Percentiles rank a stretch among this genome's conserved stretches.
Evolutionary conservation across 2,329 filamentous ascomycete genomes (phyloP).

Genomic region (Phialocephala subalpina): DNA sequence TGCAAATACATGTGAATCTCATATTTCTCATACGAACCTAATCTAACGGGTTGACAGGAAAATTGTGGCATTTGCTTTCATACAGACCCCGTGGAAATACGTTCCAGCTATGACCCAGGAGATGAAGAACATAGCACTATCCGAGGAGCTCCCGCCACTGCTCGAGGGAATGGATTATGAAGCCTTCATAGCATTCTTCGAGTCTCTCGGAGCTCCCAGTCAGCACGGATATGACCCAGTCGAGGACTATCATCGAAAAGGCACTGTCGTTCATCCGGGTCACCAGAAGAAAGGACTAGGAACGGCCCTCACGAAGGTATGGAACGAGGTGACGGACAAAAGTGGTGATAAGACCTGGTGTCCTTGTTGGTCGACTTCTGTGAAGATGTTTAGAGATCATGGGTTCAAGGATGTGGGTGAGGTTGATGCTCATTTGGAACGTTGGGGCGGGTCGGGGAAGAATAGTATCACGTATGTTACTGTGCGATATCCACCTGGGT

Average conservation of each 20-base stretch:
- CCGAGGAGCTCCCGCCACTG: constrained; percentile 23
- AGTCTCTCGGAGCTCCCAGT: constrained; percentile 13
- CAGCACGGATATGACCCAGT: constrained; percentile 35
- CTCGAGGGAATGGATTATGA: constrained; percentile 29
- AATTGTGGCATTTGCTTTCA: constrained; percentile 33
- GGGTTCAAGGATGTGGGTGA: constrained; percentile 20
- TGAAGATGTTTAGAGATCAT: constrained; percentile 8
- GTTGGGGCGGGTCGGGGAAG: constrained; percentile 18
- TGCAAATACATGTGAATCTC: not conserved
- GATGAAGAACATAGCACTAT: constrained; percentile 19
- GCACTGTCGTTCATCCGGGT: constrained; percentile 27
- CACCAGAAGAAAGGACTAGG: constrained; percentile 12
- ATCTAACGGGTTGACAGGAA: constrained; percentile 23
- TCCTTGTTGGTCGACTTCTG: constrained; percentile 1
- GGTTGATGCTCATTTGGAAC: constrained; percentile 27
- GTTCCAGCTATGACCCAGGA: constrained; percentile 26
- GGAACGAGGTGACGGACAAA: constrained; percentile 8
- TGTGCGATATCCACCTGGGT: constrained; percentile 11
- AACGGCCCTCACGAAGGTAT: not conserved
- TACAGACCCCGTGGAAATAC: constrained; percentile 36
- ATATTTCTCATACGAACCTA: not conserved
- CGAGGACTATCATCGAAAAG: constrained; percentile 36
- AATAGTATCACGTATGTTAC: constrained; percentile 22
- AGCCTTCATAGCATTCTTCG: constrained; percentile 24
- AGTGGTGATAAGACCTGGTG: constrained; percentile 7